A percentile compares a stretch with the other conserved stretches of the same genome.
These are phyloP conservation scores for Pseudogymnoascus sp. DNA, from an alignment of 2,329 filamentous ascomycete genomes.

Conservation along the genomic window DNA sequence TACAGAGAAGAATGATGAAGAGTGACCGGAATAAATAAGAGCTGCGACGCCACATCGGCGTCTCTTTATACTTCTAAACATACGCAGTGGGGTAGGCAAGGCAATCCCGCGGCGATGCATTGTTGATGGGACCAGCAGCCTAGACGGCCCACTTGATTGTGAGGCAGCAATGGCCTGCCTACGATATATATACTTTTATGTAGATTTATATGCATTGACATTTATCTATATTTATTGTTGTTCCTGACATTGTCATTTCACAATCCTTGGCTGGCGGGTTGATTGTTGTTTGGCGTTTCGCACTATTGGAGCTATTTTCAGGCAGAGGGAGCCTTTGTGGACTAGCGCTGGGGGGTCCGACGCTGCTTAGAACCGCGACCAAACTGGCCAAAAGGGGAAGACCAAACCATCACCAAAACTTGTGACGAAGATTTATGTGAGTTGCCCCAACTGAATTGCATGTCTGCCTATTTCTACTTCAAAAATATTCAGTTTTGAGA, in stretches of 20 bases:
- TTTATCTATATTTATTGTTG: background rate
- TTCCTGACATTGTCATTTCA: background rate
- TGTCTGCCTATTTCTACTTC: background rate
- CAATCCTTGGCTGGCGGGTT: background rate
- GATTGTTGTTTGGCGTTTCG: background rate
- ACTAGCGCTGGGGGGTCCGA: background rate
- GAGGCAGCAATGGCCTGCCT: constrained; percentile 9
- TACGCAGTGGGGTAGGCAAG: background rate
- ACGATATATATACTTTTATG: background rate
- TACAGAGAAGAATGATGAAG: background rate
- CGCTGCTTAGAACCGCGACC: background rate
- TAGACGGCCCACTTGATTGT: background rate
- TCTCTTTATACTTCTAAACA: constrained; percentile 10
- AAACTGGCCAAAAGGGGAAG: background rate
- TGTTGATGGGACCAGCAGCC: background rate
- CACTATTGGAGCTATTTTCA: background rate
- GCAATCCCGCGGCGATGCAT: background rate
- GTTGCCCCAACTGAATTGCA: background rate
- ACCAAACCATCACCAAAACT: background rate
- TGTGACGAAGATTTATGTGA: background rate
- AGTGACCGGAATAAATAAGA: background rate
- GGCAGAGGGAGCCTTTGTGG: background rate
- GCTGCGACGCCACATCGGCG: background rate
- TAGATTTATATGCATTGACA: background rate
- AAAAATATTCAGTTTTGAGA: background rate